Evolutionary conservation across 164 flowering plant genomes (phyloP).

Genomic region (Buxus sempervirens): DNA sequence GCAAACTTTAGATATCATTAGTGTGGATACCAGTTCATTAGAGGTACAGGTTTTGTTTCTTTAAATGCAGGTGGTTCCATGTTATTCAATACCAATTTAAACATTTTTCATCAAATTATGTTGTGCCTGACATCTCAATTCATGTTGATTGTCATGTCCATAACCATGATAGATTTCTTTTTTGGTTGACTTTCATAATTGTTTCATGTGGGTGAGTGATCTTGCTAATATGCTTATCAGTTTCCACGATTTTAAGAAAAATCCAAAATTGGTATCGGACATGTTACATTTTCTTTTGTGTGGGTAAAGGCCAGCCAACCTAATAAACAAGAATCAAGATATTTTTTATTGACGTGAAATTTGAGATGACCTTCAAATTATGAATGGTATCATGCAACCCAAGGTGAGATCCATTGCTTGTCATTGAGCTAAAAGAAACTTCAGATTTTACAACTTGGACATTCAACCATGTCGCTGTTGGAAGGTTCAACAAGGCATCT

Average conservation of each 20-base stretch:
- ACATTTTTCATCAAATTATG: background rate
- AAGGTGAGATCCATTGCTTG: too few species aligned
- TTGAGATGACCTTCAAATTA: too few species aligned
- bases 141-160: background rate
- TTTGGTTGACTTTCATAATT: background rate
- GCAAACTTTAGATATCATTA: constrained; percentile 40
- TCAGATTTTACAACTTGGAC: too few species aligned
- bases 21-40: constrained; percentile 34
- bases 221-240: background rate
- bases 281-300: too few species aligned
- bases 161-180: too few species aligned
- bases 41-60: constrained; percentile 30
- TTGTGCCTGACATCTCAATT: background rate
- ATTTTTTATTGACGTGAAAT: too few species aligned
- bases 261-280: background rate
- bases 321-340: too few species aligned
- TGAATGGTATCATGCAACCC: too few species aligned
- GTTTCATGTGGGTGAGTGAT: background rate
- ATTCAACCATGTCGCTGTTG: too few species aligned
- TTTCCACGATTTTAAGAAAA: background rate
- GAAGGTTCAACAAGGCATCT: too few species aligned
- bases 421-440: too few species aligned
- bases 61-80: background rate
- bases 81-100: background rate
- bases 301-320: too few species aligned